Evolutionary conservation across 306 rosid species (phyloP), one percentile per base, ranked within the genome.

Genomic region (Leucaena leucocephala): DNA sequence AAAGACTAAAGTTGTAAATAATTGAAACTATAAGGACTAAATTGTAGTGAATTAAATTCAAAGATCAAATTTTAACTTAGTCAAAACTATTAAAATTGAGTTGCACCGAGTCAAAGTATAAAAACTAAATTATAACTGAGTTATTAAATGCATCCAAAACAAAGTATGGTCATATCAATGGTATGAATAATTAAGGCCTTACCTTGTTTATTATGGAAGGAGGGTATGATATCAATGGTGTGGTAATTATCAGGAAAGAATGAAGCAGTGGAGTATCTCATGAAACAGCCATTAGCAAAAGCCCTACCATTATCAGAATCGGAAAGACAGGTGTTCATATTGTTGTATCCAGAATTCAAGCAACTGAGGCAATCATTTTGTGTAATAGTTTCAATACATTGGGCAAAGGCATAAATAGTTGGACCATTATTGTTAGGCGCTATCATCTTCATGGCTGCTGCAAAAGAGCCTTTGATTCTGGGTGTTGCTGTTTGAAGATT

Each of bases 401-500:
- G 89, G 16, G 89, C 86, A 57, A 86, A 62, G 11, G 78, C 86
- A 34, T 80, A 86, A 7, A 83, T 64, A 34, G 68, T 33, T 21
- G 79, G 58, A 27, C 69, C 77, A 58, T 22, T 55, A 52, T 3
- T 13, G 15, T 65, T 72, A 12, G 52, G 40, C 34, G 39, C 34
- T 39, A 5, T 22, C 27, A 19, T 40, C 50, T 66, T 66, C 12
- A 44, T 66, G 22, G 48, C 71, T n/a, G 64, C 64, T 36, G 59
- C 59, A 54, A 54, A 54, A 17, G 2, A 54, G 1, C 21, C 59
- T n/a, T 7, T 54, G 27, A n/a, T 66, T 8, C 3, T 40, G 0
- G 87, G 85, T 10, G 87, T 83, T 8, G 80, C 87, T 0, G 59
- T 63, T 58, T 45, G 77, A 44, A 86, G 85, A 83, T 83, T 81